A percentile compares a stretch with the other conserved stretches of the same genome.
phyloP scores from a whole-genome alignment of 148 eudicot genomes.

The Rhododendron ferrugineum region DNA sequence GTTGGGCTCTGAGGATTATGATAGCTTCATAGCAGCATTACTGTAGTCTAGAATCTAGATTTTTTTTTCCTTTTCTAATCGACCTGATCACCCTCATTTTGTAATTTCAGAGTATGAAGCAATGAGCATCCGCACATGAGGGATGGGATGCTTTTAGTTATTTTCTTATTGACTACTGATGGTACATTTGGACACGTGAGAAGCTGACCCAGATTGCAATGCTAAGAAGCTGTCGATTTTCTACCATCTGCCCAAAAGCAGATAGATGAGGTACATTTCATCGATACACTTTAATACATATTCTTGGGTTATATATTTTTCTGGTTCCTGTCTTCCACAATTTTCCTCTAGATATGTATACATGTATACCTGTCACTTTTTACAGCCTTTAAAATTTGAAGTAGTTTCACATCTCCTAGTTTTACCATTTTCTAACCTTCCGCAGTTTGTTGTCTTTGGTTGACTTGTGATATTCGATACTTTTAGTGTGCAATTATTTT shows the following conservation, averaged over 20 bases:
- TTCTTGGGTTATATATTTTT: neutral
- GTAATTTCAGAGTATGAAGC: neutral
- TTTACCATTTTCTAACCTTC: neutral
- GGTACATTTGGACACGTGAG: neutral
- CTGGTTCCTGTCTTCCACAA: neutral
- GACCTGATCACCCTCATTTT: neutral
- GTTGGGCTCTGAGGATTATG: neutral
- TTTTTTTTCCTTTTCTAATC: too few relatives aligned
- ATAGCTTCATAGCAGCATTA: neutral
- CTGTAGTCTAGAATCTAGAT: neutral
- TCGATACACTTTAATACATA: neutral
- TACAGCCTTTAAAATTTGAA: neutral
- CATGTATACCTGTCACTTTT: neutral
- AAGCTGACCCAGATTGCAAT: neutral
- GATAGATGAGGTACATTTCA: neutral
- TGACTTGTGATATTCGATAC: neutral
- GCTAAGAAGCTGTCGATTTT: neutral
- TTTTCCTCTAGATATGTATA: neutral
- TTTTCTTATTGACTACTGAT: neutral
- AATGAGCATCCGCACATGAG: neutral
- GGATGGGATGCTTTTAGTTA: neutral
- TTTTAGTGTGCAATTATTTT: neutral
- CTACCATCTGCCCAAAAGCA: neutral
- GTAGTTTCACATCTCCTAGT: neutral
- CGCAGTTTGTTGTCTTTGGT: neutral